Evolutionary conservation across 441 rosid species (phyloP).

Genomic region (Populus hybrid): DNA sequence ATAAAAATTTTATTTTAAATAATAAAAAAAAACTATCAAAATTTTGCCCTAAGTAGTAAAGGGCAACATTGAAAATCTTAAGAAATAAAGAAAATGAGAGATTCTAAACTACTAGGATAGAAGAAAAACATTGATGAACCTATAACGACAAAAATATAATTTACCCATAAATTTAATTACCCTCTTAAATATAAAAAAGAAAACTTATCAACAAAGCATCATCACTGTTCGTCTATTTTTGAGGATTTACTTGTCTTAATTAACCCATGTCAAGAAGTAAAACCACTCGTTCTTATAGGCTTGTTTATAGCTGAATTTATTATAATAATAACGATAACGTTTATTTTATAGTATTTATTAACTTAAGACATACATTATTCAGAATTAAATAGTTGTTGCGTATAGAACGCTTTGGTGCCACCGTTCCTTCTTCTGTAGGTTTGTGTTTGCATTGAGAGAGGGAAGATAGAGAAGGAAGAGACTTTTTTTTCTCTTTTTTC

Average conservation of each 20-base stretch:
- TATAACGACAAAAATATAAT: too few species aligned
- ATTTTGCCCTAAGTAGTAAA: too few species aligned
- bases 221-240: background rate
- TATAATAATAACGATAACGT: background rate
- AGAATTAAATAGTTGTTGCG: too few species aligned
- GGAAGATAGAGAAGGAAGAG: background rate
- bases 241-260: background rate
- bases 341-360: background rate
- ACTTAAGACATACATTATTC: too few species aligned
- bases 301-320: background rate
- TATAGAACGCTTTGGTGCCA: background rate
- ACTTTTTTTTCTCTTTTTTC: background rate
- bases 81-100: background rate
- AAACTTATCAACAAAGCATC: too few species aligned
- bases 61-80: background rate
- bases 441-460: background rate
- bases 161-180: too few species aligned
- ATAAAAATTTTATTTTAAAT: too few species aligned
- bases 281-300: background rate
- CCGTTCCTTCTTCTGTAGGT: background rate
- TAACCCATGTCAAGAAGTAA: constrained; percentile 11
- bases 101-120: background rate
- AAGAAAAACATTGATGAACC: background rate
- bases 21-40: too few species aligned
- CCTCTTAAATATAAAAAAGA: too few species aligned